A percentile compares a stretch with the other conserved stretches of the same genome.
phyloP scores from a whole-genome alignment of 805 yeast species.

The Spencermartinsiella europaea region DNA sequence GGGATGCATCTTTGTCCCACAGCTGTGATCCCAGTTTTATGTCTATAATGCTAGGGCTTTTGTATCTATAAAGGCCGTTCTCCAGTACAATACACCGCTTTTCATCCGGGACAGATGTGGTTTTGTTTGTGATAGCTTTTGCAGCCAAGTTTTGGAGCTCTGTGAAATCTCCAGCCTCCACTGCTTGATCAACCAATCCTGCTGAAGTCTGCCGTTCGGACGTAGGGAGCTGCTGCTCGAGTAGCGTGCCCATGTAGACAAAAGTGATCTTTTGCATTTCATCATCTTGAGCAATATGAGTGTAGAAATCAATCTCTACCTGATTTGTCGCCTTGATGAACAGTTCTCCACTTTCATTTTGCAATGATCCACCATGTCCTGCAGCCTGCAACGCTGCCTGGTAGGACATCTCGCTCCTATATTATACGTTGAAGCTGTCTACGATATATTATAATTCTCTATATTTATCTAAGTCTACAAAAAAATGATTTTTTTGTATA shows the following conservation, averaged over 20 bases:
- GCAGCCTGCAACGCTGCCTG: conserved; percentile 56
- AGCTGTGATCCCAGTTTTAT: conserved; percentile 72
- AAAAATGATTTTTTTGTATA: too few species aligned
- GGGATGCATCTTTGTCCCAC: conserved; percentile 52
- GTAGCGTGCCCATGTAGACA: conserved; percentile 53
- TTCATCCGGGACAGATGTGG: background rate
- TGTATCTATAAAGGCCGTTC: conserved; percentile 59
- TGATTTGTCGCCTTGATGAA: conserved; percentile 63
- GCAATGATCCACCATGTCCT: conserved; percentile 80
- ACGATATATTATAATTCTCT: too few species aligned
- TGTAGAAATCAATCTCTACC: conserved; percentile 76
- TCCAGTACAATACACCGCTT: conserved; percentile 50
- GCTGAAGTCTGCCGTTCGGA: too few species aligned
- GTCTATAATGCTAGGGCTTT: conserved; percentile 70
- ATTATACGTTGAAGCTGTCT: too few species aligned
- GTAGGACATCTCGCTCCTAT: too few species aligned
- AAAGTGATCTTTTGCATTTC: conserved; percentile 43
- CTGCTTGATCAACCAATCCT: background rate
- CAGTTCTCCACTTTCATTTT: conserved; percentile 56
- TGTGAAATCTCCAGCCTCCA: background rate
- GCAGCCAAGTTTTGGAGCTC: background rate
- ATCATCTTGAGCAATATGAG: conserved; percentile 25
- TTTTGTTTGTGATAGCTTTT: background rate
- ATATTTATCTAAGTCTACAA: too few species aligned
- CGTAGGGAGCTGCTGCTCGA: conserved; percentile 27